Base-by-base conservation (phyloP, 2,329 filamentous ascomycete species). In the Pyrenophora graminea region DNA sequence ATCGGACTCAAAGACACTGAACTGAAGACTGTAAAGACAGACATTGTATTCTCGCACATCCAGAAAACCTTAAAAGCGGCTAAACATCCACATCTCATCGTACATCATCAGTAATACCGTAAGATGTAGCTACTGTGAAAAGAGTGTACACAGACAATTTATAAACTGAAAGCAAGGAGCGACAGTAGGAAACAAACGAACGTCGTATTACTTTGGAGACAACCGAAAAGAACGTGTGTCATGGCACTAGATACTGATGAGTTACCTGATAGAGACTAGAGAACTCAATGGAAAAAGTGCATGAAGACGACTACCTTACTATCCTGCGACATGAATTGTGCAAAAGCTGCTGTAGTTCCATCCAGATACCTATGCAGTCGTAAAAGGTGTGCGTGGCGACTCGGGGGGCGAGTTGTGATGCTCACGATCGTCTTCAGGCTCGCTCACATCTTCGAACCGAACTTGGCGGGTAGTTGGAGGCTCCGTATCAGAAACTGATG, bases 401-500 rank as follows among this genome's bases (percentile, higher is more conserved):
- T 30, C 27, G 27, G 10, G 27, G 1, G 10, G 10, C 9, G 10
- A 13, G 10, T 30, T 12, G 4, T 7, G 27, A 13, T 39, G 13
- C 23, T 25, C 39, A 17, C 17, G 25, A 19, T 15, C 30, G 5
- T n/a, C 10, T 7, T 21, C 3, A 7, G 23, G 12, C 17, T 48
- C 44, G 6, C 13, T 30, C 17, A 44, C 39, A 19, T 48, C 23
- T 18, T 42, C 34, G 4, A 48, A 12, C 36, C 12, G 33, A 17
- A 44, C 19, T 18, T 52, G 49, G 6, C 34, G 39, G 4, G 49
- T 39, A 23, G 21, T 30, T 17, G 39, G 13, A 7, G 39, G 45
- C 15, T 52, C 49, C 6, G 21, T 30, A 36, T 17, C 34, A 19
- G 48, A 48, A 3, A 52, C 9, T 12, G 44, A 51, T 19, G 48